Percentiles rank a stretch among this genome's conserved stretches.
phyloP scores from a whole-genome alignment of 257 asterid species.

The Linaria vulgaris region DNA sequence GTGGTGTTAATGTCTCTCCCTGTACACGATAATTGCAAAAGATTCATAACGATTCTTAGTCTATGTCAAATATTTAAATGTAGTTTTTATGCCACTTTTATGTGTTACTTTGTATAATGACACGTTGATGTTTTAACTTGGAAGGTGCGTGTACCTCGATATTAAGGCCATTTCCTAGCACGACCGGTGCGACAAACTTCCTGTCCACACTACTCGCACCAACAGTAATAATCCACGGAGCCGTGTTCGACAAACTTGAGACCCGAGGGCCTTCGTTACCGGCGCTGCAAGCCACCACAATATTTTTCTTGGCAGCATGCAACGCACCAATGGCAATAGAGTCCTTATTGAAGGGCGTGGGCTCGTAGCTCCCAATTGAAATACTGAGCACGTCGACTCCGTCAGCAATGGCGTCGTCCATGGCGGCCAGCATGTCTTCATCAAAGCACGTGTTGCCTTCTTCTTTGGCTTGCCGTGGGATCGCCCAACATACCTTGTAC shows the following conservation, averaged over 20 bases:
- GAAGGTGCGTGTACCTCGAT: slow-evolving; percentile 46
- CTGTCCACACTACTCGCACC: slow-evolving; percentile 89
- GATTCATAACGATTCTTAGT: background rate
- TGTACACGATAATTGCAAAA: slow-evolving; percentile 19
- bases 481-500: slow-evolving; percentile 90
- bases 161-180: slow-evolving; percentile 66
- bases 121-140: background rate
- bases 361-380: slow-evolving; percentile 56
- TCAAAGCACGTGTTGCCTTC: slow-evolving; percentile 69
- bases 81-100: too few relatives aligned
- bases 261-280: slow-evolving; percentile 75
- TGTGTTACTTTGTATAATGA: too few relatives aligned
- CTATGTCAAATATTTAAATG: background rate
- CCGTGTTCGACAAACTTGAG: slow-evolving; percentile 58
- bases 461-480: slow-evolving; percentile 54
- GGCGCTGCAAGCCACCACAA: slow-evolving; percentile 80
- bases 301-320: slow-evolving; percentile 63
- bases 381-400: slow-evolving; percentile 79
- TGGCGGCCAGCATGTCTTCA: slow-evolving; percentile 86
- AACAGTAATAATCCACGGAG: slow-evolving; percentile 94
- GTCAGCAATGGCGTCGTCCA: slow-evolving; percentile 87
- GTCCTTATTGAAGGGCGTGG: slow-evolving; percentile 47
- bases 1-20: slow-evolving; percentile 67
- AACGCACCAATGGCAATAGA: slow-evolving; percentile 73
- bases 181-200: slow-evolving; percentile 42